Evolutionary conservation across 352 stramenopile genomes (phyloP), one percentile per base, ranked within the genome.

Genomic region (Phytophthora chlamydospora): DNA sequence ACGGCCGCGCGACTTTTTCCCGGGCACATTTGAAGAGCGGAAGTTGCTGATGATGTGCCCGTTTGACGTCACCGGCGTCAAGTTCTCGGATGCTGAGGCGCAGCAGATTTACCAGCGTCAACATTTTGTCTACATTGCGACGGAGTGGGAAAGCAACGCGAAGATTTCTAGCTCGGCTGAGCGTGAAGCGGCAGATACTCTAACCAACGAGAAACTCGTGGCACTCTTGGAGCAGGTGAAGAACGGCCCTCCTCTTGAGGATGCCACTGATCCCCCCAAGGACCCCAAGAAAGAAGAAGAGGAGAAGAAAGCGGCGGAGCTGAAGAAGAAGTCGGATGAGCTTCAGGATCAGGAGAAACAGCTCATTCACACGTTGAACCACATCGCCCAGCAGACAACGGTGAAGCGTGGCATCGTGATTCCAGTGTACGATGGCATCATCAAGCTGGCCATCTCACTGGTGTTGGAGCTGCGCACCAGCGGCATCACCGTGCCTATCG

Each of bases 361-460:
- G 46, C 48, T 76, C 51, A 47, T 62, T 43, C 58, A 68, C 56
- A 74, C 58, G 6, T 33, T 76, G 32, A 68, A 78, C 35, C 61
- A 74, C 16, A 66, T 67, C 21, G 40, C 31, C n/a, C 62, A 69
- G 34, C 66, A 52, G 6, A 52, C 36, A 49, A 69, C 63, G 9
- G 61, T 67, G 51, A 66, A 73, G 32, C 67, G 78, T 19, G 78
- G 78, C 41, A 79, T 88, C 17, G 60, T 88, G 12, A 67, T 88
- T 48, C 74, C 78, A 24, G 62, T 88, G 14, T 83, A 81, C 46
- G 75, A 84, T 39, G 54, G 48, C 19, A 68, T 78, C 40, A 75
- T 76, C 13, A 48, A 70, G 44, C 54, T 88, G 7, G 76, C 71
- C 19, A 57, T 76, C 6, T 85, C 78, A 6, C 54, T 88, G 33